Conservation (phyloP, 2,329 filamentous ascomycete genomes). For the Microdochium bolleyi region DNA sequence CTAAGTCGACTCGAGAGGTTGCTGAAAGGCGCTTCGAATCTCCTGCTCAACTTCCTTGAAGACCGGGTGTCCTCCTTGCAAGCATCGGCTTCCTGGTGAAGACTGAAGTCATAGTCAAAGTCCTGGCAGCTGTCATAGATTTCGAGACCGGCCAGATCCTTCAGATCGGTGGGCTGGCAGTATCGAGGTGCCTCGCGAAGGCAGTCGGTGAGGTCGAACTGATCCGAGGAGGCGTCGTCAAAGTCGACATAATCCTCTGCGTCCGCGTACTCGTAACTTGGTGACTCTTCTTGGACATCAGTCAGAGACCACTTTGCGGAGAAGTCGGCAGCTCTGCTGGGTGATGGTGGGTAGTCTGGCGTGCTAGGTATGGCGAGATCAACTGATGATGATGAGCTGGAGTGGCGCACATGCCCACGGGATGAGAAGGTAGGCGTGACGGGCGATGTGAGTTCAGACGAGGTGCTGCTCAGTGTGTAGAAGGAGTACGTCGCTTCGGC, state of each 20-base stretch:
- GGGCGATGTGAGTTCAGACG: slow-evolving; percentile 62
- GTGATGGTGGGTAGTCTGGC: slow-evolving; percentile 47
- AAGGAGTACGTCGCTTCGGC: background rate
- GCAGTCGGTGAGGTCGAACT: slow-evolving; percentile 53
- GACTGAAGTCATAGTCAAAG: slow-evolving; percentile 59
- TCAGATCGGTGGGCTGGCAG: slow-evolving; percentile 40
- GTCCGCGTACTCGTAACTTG: slow-evolving; percentile 53
- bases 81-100: slow-evolving; percentile 55
- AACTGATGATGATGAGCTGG: slow-evolving; percentile 73
- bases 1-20: slow-evolving; percentile 59
- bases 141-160: slow-evolving; percentile 22
- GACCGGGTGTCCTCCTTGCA: slow-evolving; percentile 32
- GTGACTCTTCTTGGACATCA: slow-evolving; percentile 77
- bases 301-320: slow-evolving; percentile 62
- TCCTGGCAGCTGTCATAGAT: slow-evolving; percentile 34
- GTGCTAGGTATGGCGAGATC: slow-evolving; percentile 48
- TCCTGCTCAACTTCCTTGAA: slow-evolving; percentile 48
- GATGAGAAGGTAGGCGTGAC: slow-evolving; percentile 63
- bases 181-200: slow-evolving; percentile 64
- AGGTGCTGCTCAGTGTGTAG: slow-evolving; percentile 15
- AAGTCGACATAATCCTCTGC: slow-evolving; percentile 41
- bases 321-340: slow-evolving; percentile 37
- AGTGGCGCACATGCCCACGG: slow-evolving; percentile 54
- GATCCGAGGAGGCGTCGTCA: slow-evolving; percentile 31
- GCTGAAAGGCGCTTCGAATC: slow-evolving; percentile 50